Percentiles rank a stretch among this genome's conserved stretches.
Conservation (phyloP, 495 filamentous ascomycete genomes). For the Glarea lozoyensis region DNA sequence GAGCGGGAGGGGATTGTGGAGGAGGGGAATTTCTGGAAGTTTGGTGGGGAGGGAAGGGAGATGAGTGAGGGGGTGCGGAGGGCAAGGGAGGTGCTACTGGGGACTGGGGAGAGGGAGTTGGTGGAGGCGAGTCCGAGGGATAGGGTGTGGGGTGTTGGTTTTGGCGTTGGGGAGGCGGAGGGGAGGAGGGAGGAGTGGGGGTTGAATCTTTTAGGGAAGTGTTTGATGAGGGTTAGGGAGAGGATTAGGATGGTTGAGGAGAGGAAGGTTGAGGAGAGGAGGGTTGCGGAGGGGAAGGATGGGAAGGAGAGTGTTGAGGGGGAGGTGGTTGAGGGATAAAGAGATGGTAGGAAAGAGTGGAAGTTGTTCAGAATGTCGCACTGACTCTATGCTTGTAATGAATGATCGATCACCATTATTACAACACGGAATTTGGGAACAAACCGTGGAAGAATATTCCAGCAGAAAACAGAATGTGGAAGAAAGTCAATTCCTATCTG, state of each 20-base stretch:
- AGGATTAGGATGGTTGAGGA: constrained; percentile 12
- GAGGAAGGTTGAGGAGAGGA: not conserved
- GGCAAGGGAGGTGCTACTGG: constrained; percentile 41
- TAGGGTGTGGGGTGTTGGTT: constrained; percentile 61
- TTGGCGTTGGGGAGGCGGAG: constrained; percentile 37
- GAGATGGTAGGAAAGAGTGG: no score
- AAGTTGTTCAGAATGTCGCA: no score
- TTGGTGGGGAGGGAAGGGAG: constrained; percentile 31
- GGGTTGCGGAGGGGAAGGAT: not conserved
- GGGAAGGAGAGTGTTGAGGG: not conserved
- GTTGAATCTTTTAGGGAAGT: constrained; percentile 56
- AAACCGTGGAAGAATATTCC: no score
- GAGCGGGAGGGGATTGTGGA: constrained; percentile 48
- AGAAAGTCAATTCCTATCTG: no score
- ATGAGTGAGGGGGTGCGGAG: constrained; percentile 39
- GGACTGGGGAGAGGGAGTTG: constrained; percentile 49
- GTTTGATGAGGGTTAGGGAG: constrained; percentile 11
- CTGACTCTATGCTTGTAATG: no score
- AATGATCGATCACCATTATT: no score
- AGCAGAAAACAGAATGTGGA: no score
- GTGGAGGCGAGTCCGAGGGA: constrained; percentile 58
- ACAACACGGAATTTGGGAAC: no score
- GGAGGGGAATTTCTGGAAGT: constrained; percentile 52
- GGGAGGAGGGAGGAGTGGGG: constrained; percentile 47
- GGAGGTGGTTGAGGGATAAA: not conserved